Conservation (phyloP, 176 grass and related monocot genomes). For the Carex scoparia region DNA sequence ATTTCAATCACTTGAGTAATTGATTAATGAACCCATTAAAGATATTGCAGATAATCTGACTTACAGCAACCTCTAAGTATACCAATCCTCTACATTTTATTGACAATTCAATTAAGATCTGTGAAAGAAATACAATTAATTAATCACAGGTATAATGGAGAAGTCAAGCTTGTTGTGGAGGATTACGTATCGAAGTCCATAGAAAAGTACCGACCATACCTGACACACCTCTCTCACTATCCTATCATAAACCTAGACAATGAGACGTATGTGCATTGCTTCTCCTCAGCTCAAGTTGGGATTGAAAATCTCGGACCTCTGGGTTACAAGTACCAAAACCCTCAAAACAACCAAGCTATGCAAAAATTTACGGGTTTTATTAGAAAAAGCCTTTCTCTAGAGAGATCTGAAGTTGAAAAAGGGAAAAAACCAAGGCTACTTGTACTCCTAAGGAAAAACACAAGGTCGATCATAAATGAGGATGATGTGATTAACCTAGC, state of each 20-base stretch:
- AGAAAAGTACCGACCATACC: conserved; percentile 46
- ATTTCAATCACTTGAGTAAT: background rate
- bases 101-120: background rate
- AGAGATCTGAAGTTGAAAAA: conserved; percentile 38
- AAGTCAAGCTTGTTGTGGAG: conserved; percentile 71
- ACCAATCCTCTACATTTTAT: background rate
- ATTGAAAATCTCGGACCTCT: conserved; percentile 67
- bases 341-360: conserved; percentile 70
- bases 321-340: conserved; percentile 60
- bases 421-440: conserved; percentile 48
- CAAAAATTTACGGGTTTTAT: conserved; percentile 72
- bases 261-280: conserved; percentile 61
- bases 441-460: conserved; percentile 22
- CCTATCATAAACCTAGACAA: conserved; percentile 65
- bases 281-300: conserved; percentile 59
- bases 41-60: no score
- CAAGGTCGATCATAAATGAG: conserved; percentile 22
- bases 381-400: conserved; percentile 43
- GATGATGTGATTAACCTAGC: conserved; percentile 1
- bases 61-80: background rate
- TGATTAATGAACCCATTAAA: background rate
- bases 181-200: conserved; percentile 56
- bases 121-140: background rate
- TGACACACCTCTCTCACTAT: conserved; percentile 57
- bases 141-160: conserved; percentile 58